Base-by-base conservation (phyloP, 2,329 filamentous ascomycete genomes). In the Neonectria magnoliae region DNA sequence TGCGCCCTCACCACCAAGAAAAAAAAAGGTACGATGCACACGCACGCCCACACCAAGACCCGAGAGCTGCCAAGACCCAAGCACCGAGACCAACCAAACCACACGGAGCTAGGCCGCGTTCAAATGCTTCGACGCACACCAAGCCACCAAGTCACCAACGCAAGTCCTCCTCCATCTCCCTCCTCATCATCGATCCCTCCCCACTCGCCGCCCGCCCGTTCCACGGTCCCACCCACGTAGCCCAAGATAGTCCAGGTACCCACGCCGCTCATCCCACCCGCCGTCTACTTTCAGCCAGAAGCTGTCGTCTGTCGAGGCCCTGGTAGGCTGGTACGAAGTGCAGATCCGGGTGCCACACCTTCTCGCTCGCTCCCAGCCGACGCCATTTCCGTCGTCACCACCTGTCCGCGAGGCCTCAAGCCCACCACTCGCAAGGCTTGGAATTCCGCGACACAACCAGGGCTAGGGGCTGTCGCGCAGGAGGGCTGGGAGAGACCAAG, bases 351-450 rank as follows among this genome's bases (percentile, higher is more conserved):
- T 68, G 50, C 56, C 68, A 70, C 69, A 70, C 68, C 65, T 57
- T 63, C 62, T 53, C 42, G 52, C 62, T 68, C 60, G 64, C 64
- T 62, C 67, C 67, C 68, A 62, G 67, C 65, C 61, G 57, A 56
- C 63, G 65, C 68, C 68, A 65, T 72, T 63, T 73, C 68, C 65
- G 65, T 61, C 51, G 68, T 70, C 69, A 72, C 66, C 68, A 69
- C 48, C 62, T 52, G 54, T 67, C 68, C 63, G 59, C 52, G 41
- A 38, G 20, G 27, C 48, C 33, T 57, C 53, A 33, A 33, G 41
- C 47, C 51, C 51, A 52, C 56, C 51, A 33, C 47, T 53, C 45
- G 41, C 51, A 44, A 59, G 51, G 44, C 54, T 42, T 29, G 31
- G 9, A 14, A 54, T 29, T 38, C 50, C 11, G 47, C 51, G 41